Evolutionary conservation across 2,329 filamentous ascomycete genomes (phyloP).

Genomic region (Colletotrichum camelliae): DNA sequence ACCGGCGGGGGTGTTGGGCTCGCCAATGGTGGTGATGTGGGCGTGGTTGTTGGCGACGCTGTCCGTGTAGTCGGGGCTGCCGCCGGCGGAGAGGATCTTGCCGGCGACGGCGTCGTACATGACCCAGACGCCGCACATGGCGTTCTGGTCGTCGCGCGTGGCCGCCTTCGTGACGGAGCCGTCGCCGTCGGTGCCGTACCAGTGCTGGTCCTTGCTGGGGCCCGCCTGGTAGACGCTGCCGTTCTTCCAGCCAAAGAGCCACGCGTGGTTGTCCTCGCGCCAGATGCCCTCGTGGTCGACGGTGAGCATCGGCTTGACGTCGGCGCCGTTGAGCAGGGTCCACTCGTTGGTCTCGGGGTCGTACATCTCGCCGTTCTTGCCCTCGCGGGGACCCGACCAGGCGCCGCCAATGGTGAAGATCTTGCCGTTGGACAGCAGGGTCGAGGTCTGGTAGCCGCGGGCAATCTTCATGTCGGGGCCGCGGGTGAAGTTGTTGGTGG

Average conservation of each 20-base stretch:
- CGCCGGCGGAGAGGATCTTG: constrained; percentile 60
- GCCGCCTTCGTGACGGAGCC: constrained; percentile 49
- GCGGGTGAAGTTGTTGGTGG: constrained; percentile 40
- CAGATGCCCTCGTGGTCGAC: constrained; percentile 55
- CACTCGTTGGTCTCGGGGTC: constrained; percentile 50
- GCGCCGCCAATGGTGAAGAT: constrained; percentile 66
- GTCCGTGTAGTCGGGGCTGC: constrained; percentile 49
- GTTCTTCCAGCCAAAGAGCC: constrained; percentile 48
- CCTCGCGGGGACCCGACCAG: constrained; percentile 48
- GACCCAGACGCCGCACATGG: constrained; percentile 61
- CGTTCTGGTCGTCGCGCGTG: constrained; percentile 42
- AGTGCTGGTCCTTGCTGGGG: constrained; percentile 59
- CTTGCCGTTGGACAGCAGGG: constrained; percentile 55
- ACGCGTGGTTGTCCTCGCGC: constrained; percentile 40
- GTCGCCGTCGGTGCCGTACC: constrained; percentile 53
- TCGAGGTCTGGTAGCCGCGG: constrained; percentile 59
- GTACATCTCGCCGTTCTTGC: constrained; percentile 64
- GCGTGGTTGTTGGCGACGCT: constrained; percentile 47
- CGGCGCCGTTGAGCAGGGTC: constrained; percentile 46
- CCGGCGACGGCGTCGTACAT: constrained; percentile 66
- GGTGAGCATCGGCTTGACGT: constrained; percentile 56
- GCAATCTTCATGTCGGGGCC: constrained; percentile 48
- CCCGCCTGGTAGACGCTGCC: constrained; percentile 59
- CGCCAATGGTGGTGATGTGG: constrained; percentile 54
- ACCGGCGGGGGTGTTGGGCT: constrained; percentile 29